Percentiles rank a stretch among this genome's conserved stretches.
Evolutionary conservation across 306 rosid species (phyloP).

Genomic region (Nissolia schottii): DNA sequence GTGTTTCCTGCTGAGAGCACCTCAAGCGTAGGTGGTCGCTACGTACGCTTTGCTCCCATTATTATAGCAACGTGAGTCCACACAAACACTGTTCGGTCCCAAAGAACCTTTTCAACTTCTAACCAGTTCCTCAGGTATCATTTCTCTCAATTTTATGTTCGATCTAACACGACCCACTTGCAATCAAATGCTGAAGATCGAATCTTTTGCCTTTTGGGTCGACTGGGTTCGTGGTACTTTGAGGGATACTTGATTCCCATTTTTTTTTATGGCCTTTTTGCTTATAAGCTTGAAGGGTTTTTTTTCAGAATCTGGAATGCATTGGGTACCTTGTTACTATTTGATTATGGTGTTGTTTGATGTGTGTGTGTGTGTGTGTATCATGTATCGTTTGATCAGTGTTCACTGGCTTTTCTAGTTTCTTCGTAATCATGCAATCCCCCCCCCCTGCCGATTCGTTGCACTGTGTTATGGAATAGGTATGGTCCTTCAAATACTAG

Average conservation of each 20-base stretch:
- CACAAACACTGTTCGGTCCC: background rate
- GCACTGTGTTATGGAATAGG: no score
- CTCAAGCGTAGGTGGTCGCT: slow-evolving; percentile 2
- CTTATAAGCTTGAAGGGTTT: background rate
- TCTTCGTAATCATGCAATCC: background rate
- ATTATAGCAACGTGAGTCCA: slow-evolving; percentile 2
- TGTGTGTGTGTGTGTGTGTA: background rate
- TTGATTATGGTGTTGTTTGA: background rate
- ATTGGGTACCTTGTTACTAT: slow-evolving; percentile 5
- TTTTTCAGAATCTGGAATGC: slow-evolving; percentile 3
- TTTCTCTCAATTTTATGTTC: background rate
- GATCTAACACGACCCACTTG: background rate
- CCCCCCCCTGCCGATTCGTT: no score
- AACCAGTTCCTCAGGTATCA: slow-evolving; percentile 33
- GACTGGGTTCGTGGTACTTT: slow-evolving; percentile 18
- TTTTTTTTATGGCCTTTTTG: background rate
- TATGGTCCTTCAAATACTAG: background rate
- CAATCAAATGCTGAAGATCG: background rate
- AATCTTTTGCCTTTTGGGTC: slow-evolving; percentile 5
- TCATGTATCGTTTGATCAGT: background rate
- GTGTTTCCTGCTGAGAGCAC: slow-evolving; percentile 7
- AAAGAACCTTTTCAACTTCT: slow-evolving; percentile 6
- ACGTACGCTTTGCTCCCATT: background rate
- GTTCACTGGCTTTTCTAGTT: background rate
- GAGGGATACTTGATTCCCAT: background rate